phyloP scores from a whole-genome alignment of 306 rosid species.

The Pterocarpus macrocarpus region DNA sequence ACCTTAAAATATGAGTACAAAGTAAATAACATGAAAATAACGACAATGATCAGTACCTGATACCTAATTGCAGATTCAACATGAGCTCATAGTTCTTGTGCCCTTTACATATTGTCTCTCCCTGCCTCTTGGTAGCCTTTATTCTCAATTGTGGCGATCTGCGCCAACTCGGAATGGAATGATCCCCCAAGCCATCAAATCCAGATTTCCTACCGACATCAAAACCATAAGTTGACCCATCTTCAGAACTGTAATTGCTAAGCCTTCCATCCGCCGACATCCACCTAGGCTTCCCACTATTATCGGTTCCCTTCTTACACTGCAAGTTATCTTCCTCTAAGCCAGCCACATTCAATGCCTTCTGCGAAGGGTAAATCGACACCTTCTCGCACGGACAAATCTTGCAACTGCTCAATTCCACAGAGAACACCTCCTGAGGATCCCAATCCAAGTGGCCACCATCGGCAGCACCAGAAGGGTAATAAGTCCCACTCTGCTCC shows the following conservation, averaged over 20 bases:
- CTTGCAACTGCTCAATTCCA: constrained; percentile 57
- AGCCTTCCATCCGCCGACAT: constrained; percentile 62
- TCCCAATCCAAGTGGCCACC: constrained; percentile 56
- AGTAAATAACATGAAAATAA: constrained; percentile 15
- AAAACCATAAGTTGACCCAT: constrained; percentile 13
- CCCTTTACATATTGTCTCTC: constrained; percentile 84
- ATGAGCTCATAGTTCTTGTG: constrained; percentile 93
- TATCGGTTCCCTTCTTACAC: constrained; percentile 52
- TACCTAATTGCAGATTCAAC: constrained; percentile 94
- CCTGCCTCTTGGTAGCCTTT: constrained; percentile 71
- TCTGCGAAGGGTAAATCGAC: constrained; percentile 76
- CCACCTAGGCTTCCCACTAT: constrained; percentile 52
- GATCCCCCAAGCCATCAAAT: constrained; percentile 42
- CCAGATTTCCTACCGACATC: constrained; percentile 49
- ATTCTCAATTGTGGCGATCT: constrained; percentile 42
- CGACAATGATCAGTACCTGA: constrained; percentile 71
- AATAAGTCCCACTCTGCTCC: constrained; percentile 73
- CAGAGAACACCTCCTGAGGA: constrained; percentile 58
- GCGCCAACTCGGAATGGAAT: constrained; percentile 29
- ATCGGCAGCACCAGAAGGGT: constrained; percentile 58
- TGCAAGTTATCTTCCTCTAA: constrained; percentile 51
- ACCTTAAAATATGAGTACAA: not conserved
- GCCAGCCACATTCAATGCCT: constrained; percentile 56
- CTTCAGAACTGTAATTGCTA: constrained; percentile 54
- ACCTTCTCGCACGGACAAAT: constrained; percentile 63